Conservation (phyloP, 2,329 filamentous ascomycete genomes). For the Atkinsonella texensis region DNA sequence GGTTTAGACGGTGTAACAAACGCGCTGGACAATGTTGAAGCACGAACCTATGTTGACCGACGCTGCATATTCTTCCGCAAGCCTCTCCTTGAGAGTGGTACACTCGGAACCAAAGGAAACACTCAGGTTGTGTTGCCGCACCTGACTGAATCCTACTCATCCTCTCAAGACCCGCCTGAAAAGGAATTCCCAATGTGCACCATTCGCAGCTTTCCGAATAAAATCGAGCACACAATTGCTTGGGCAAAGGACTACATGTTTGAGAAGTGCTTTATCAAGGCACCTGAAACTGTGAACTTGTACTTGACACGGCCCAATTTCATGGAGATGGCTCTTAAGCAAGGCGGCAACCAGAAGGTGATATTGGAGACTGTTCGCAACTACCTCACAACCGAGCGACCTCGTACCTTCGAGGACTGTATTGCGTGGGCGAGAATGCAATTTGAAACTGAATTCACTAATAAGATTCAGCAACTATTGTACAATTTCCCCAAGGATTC, state of each 20-base stretch:
- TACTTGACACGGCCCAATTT: slow-evolving; percentile 90
- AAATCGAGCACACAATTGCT: slow-evolving; percentile 96
- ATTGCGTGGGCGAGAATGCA: slow-evolving; percentile 88
- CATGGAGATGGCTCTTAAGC: slow-evolving; percentile 74
- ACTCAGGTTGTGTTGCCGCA: slow-evolving; percentile 88
- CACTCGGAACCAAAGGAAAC: slow-evolving; percentile 97
- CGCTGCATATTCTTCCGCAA: slow-evolving; percentile 98
- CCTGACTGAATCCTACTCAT: slow-evolving; percentile 91
- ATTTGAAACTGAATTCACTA: slow-evolving; percentile 95
- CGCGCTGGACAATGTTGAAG: slow-evolving; percentile 93
- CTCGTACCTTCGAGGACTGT: slow-evolving; percentile 87
- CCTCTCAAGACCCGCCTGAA: slow-evolving; percentile 91
- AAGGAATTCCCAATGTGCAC: slow-evolving; percentile 99
- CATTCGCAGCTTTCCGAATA: slow-evolving; percentile 91
- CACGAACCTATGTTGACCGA: slow-evolving; percentile 89
- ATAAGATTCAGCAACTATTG: slow-evolving; percentile 86
- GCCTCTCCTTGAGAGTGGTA: slow-evolving; percentile 89
- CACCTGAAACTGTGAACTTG: slow-evolving; percentile 85
- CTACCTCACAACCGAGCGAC: slow-evolving; percentile 84
- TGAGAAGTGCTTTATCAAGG: slow-evolving; percentile 85
- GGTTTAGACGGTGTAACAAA: slow-evolving; percentile 86
- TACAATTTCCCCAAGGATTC: slow-evolving; percentile 97
- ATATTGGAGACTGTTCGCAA: slow-evolving; percentile 84
- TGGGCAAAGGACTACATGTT: slow-evolving; percentile 91
- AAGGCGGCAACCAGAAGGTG: slow-evolving; percentile 89